These are phyloP conservation scores for Chrysosporium keratinophilum DNA, from an alignment of 2,329 filamentous ascomycete genomes.

Conservation along the genomic window DNA sequence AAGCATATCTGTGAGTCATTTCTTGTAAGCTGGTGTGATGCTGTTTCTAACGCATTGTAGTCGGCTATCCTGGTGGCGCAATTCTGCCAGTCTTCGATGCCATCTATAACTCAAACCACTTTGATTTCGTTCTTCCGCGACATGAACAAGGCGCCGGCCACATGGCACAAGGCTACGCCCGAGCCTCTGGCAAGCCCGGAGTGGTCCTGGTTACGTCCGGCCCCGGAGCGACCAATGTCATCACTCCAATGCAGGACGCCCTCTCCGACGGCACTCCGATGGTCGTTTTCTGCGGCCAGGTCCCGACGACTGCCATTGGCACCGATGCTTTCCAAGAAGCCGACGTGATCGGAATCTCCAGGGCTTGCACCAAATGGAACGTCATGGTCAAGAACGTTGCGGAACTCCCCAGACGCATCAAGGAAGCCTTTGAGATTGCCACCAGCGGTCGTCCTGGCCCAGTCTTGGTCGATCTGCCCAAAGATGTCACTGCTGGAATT, in stretches of 20 bases:
- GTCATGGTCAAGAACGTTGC: slow-evolving; percentile 95
- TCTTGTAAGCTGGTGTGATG: background rate
- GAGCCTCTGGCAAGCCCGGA: slow-evolving; percentile 84
- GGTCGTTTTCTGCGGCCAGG: slow-evolving; percentile 93
- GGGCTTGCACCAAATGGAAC: slow-evolving; percentile 97
- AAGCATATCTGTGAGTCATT: slow-evolving; percentile 78
- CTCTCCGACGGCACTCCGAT: slow-evolving; percentile 90
- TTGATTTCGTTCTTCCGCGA: slow-evolving; percentile 87
- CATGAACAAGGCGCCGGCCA: slow-evolving; percentile 98
- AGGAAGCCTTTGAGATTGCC: slow-evolving; percentile 96
- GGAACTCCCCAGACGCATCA: slow-evolving; percentile 85
- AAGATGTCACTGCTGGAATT: slow-evolving; percentile 84
- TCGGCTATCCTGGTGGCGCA: slow-evolving; percentile 86
- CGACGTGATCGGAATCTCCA: slow-evolving; percentile 85
- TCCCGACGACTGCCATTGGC: slow-evolving; percentile 78
- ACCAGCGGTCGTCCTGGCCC: slow-evolving; percentile 88
- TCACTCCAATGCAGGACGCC: slow-evolving; percentile 94
- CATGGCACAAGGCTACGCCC: slow-evolving; percentile 96
- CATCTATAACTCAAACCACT: slow-evolving; percentile 95
- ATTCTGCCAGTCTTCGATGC: slow-evolving; percentile 98
- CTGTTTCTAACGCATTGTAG: slow-evolving; percentile 32
- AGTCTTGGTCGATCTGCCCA: slow-evolving; percentile 89
- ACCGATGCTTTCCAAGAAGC: slow-evolving; percentile 96
- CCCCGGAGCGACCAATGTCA: slow-evolving; percentile 89
- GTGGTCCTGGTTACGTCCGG: slow-evolving; percentile 96